Evolutionary conservation across 2,329 filamentous ascomycete species (phyloP), one percentile per base, ranked within the genome.

Genomic region (Pseudogymnoascus sp.): DNA sequence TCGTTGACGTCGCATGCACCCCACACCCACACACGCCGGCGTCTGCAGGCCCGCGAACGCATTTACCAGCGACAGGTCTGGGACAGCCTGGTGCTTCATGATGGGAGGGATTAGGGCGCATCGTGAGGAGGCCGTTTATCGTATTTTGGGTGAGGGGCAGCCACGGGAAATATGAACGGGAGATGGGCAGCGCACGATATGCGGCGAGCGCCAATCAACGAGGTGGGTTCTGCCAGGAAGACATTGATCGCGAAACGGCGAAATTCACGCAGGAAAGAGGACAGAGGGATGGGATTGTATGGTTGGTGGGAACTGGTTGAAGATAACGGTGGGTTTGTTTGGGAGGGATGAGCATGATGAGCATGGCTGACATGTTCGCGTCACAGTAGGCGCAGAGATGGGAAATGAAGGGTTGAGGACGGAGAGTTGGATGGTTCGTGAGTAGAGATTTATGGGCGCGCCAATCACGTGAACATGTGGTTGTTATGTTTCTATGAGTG

Each of bases 61-160:
- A 52, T 52, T 52, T 52, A 52, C 45, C 45, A 52, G 45, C 45
- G 45, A 52, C 45, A 52, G 45, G 26, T 52, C 45, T 52, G 26
- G 45, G 45, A 52, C 45, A 52, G 26, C 45, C 45, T 52, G n/a
- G 26, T 52, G 45, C 45, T 52, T 52, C 45, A 52, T 52, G 23
- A 52, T 52, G 45, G 45, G 45, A 52, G 45, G 45, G 45, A 26
- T 30, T 4, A 4, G 12, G 8, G 41, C 12, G 21, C 2, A n/a
- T 45, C 19, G 3, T 45, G 39, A 13, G 39, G 15, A 15, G 45
- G 45, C 13, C n/a, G 45, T 30, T 52, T 26, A 30, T 52, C 45
- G 45, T 6, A 30, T 19, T 30, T 4, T 52, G n/a, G 15, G 26
- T 3, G 45, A 30, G 26, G 13, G 26, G n/a, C 26, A 7, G 45